These are phyloP conservation scores for Camellia sinensis DNA, from an alignment of 148 eudicot genomes.

Conservation along the genomic window DNA sequence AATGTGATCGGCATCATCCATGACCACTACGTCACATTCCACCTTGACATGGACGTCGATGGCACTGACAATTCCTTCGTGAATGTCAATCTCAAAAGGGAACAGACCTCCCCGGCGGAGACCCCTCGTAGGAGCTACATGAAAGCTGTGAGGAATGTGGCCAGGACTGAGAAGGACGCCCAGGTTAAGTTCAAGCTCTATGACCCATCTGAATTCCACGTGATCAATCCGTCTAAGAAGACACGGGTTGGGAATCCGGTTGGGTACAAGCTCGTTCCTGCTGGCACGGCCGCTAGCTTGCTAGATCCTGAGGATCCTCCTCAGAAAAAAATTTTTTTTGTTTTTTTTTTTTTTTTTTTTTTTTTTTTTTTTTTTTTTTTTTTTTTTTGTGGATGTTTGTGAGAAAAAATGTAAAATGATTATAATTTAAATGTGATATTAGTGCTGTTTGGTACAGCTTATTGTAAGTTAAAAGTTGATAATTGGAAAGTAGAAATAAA, in stretches of 20 bases:
- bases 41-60: conserved; percentile 92
- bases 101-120: conserved; percentile 45
- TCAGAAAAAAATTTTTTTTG: conserved; percentile 27
- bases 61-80: conserved; percentile 82
- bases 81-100: conserved; percentile 70
- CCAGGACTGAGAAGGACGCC: conserved; percentile 91
- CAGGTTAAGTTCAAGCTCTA: conserved; percentile 89
- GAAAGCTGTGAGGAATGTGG: conserved; percentile 69
- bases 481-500: no score
- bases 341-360: no score
- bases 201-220: conserved; percentile 78
- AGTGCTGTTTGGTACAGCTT: rapidly evolving
- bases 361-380: no score
- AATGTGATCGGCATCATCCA: conserved; percentile 88
- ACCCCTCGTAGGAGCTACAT: conserved; percentile 84
- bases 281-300: conserved; percentile 85
- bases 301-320: conserved; percentile 91
- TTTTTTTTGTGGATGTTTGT: no score
- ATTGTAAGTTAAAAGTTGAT: no score
- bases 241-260: conserved; percentile 84
- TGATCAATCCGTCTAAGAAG: conserved; percentile 67
- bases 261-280: conserved; percentile 91
- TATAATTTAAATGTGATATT: no score
- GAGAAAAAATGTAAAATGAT: no score
- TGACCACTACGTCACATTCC: conserved; percentile 84